Base-by-base conservation (phyloP, 192 early-diverging fungal species). In the Allomyces arbusculus region DNA sequence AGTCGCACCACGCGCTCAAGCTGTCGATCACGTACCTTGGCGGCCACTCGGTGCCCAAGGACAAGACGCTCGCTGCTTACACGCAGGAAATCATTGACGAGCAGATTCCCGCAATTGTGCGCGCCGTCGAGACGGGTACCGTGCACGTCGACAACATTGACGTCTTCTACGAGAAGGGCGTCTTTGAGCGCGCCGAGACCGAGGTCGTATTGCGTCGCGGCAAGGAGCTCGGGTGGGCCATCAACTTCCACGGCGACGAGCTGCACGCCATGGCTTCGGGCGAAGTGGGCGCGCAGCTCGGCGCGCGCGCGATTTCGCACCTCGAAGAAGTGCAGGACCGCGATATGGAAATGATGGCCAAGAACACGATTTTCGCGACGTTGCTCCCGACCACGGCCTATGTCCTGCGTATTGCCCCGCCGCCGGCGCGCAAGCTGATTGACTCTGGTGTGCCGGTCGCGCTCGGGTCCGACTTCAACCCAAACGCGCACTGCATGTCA, bases 221-320 rank as follows among this genome's bases (percentile, higher is more conserved):
- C 14, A 69, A 69, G 44, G 50, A 44, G n/a, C 66, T 61, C 44
- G 69, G 69, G 10, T 66, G 65, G 69, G 65, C 64, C 69, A 69
- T 69, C 61, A 69, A 69, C 65, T 69, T 69, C 61, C 69, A 69
- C 24, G 69, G 69, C 10, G 69, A 69, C 61, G 69, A 69, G 45
- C 61, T 69, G 33, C 65, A 65, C 20, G 65, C 61, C 62, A 69
- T 69, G 69, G 69, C 20, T n/a, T 65, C 69, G 10, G 69, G 50
- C n/a, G 64, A 65, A 19, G 44, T 69, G 3, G 69, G 69, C 20
- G 69, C 64, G 33, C 65, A 69, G 28, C 24, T 69, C 16, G 69
- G 69, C 14, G 69, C 69, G 7, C 45, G 69, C 16, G 69, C 69
- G 20, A 69, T 69, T 25, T 66, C 64, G 22, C 69, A 69, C 23